These are phyloP conservation scores for Zygoascus meyerae DNA, from an alignment of 1,139 yeast genomes.

Conservation along the genomic window DNA sequence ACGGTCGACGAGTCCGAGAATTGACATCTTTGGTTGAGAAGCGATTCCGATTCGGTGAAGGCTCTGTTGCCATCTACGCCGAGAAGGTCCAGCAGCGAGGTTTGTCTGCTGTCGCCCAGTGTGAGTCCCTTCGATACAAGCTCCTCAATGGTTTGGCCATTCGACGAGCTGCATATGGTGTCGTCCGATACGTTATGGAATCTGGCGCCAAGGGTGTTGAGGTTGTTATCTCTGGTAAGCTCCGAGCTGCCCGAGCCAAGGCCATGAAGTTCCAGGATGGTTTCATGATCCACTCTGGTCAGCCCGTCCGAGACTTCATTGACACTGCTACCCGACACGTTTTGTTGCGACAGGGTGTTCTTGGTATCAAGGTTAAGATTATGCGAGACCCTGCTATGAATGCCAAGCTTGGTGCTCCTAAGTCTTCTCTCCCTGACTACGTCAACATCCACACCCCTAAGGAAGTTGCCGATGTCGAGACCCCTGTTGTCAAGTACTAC, in stretches of 20 bases:
- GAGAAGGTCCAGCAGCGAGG: constrained; percentile 99
- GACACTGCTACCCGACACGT: constrained; percentile 99
- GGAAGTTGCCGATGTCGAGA: constrained; percentile 86
- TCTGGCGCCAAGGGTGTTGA: constrained; percentile 99
- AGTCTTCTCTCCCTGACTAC: constrained; percentile 84
- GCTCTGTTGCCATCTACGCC: constrained; percentile 92
- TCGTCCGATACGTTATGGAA: constrained; percentile 99
- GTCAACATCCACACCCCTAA: constrained; percentile 94
- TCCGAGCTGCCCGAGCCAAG: constrained; percentile 99
- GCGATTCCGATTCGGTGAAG: constrained; percentile 97
- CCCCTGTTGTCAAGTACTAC: constrained; percentile 62
- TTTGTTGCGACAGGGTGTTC: constrained; percentile 99
- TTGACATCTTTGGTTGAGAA: constrained; percentile 95
- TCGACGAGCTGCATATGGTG: constrained; percentile 99
- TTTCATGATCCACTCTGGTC: constrained; percentile 99
- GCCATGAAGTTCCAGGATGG: constrained; percentile 99
- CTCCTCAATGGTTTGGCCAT: constrained; percentile 98
- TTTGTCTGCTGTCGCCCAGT: constrained; percentile 99
- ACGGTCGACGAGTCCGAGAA: constrained; percentile 99
- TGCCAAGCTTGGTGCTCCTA: constrained; percentile 76
- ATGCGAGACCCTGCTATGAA: constrained; percentile 97
- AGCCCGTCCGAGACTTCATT: constrained; percentile 98
- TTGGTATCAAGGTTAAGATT: constrained; percentile 98
- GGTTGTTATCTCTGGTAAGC: constrained; percentile 98
- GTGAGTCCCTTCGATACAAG: constrained; percentile 98